Evolutionary conservation across 164 flowering plant genomes (phyloP).

Genomic region (Umbellularia californica): DNA sequence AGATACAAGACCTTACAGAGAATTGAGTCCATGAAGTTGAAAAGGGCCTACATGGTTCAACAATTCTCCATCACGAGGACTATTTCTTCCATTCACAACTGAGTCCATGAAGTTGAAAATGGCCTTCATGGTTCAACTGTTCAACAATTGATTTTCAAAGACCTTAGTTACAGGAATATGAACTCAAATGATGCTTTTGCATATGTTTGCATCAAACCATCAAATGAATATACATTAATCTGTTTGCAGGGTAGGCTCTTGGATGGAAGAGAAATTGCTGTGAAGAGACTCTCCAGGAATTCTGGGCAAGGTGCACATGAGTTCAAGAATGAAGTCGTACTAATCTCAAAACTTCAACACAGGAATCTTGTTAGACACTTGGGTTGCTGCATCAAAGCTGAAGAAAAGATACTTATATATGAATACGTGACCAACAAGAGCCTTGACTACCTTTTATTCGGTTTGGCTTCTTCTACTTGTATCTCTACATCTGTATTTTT

Average conservation of each 20-base stretch:
- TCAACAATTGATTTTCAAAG: too few species aligned
- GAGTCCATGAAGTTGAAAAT: not conserved
- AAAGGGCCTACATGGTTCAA: too few species aligned
- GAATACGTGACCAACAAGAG: slow-evolving; percentile 9
- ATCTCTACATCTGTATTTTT: not conserved
- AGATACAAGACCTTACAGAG: too few species aligned
- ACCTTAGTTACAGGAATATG: too few species aligned
- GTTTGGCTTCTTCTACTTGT: slow-evolving; percentile 5
- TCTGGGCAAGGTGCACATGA: not conserved
- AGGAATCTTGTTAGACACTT: slow-evolving; percentile 4
- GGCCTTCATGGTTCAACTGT: not conserved
- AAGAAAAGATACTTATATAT: slow-evolving; percentile 2
- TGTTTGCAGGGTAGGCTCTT: not conserved
- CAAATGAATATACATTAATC: not conserved
- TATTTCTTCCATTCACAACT: too few species aligned
- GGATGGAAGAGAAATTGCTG: slow-evolving; percentile 1
- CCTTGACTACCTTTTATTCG: slow-evolving; percentile 7
- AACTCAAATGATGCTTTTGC: not conserved
- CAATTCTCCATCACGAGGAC: too few species aligned
- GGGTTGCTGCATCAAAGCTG: slow-evolving; percentile 3
- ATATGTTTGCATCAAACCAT: not conserved
- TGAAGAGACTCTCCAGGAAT: not conserved
- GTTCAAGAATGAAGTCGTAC: slow-evolving; percentile 4
- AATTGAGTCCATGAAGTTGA: not conserved
- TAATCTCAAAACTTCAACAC: slow-evolving; percentile 8